These are phyloP conservation scores for Xenoacremonium recifei DNA, from an alignment of 2,329 filamentous ascomycete genomes.

Conservation along the genomic window DNA sequence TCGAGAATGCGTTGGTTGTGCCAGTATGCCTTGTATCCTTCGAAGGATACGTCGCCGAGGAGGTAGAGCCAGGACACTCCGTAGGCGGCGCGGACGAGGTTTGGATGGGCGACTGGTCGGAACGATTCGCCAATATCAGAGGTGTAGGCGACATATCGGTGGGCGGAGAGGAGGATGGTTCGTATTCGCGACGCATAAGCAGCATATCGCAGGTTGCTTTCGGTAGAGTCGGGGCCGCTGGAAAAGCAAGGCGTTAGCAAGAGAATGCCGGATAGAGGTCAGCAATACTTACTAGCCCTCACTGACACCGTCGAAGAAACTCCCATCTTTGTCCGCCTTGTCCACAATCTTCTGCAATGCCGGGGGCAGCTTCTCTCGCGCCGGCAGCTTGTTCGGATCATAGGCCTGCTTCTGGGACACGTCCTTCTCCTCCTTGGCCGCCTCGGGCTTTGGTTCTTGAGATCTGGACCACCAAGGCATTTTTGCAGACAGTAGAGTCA, in stretches of 20 bases:
- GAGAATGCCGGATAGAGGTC: too few species aligned
- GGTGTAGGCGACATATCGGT: conserved; percentile 96
- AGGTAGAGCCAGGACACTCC: conserved; percentile 92
- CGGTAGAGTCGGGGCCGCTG: conserved; percentile 68
- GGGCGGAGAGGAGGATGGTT: conserved; percentile 84
- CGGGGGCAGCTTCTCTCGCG: conserved; percentile 50
- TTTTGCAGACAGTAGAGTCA: too few species aligned
- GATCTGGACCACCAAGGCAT: conserved; percentile 46
- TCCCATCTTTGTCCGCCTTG: conserved; percentile 61
- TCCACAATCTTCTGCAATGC: conserved; percentile 59
- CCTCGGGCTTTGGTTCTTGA: conserved; percentile 31
- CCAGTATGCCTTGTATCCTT: conserved; percentile 93
- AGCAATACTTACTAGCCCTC: conserved; percentile 64
- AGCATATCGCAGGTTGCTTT: conserved; percentile 84
- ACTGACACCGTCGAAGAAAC: conserved; percentile 73
- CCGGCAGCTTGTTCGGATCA: conserved; percentile 47
- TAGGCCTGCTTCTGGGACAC: conserved; percentile 23
- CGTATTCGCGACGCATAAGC: conserved; percentile 84
- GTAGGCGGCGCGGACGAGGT: conserved; percentile 78
- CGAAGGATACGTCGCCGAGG: conserved; percentile 83
- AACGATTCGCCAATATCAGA: conserved; percentile 97
- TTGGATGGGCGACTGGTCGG: conserved; percentile 85
- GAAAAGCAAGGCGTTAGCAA: too few species aligned
- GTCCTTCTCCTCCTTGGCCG: conserved; percentile 20
- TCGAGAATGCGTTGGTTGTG: conserved; percentile 76